Base-by-base conservation (phyloP, 805 yeast species). In the Wilhelminamyces savonicus region DNA sequence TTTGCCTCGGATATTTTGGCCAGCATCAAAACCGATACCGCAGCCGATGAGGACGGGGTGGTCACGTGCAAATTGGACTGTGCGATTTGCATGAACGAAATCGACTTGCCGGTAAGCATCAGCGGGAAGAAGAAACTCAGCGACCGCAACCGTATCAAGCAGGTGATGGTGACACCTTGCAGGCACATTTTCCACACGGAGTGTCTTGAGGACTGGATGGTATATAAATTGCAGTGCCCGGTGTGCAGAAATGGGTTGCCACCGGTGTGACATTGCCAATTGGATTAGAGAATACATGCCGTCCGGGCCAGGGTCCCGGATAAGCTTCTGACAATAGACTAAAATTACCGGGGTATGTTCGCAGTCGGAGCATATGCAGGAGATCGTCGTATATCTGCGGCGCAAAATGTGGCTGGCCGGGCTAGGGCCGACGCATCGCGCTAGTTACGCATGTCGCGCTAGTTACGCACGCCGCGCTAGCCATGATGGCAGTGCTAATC, bases 161-260 rank as follows among this genome's bases (percentile, higher is more conserved):
- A 62, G 9, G 81, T 78, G 46, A 81, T 83, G 92, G 74, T 86
- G 3, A 85, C 97, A 0, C 97, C 97, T 2, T 88, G 97, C 54
- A 68, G 77, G 24, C 97, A 88, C 52, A 76, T 86, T 7, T 90
- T 87, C 71, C 97, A 88, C 50, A 71, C 85, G 2, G 78, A 73
- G n/a, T 88, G 97, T 58, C 61, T 90, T 39, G 94, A 84, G 49
- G 76, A 72, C 38, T 90, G 97, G 97, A 86, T 90, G 96, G 74
- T 78, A 52, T 82, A 85, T 51, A 84, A 87, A 46, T 57, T 90
- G 29, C 95, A 87, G 48, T 90, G 97, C 57, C 97, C 97, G 1
- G 88, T 87, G 5, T 90, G 97, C 56, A 71, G 97, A 46, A 74
- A 76, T 32, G 72, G 85, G 14, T 59, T 90, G 23, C 97, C 97